Percentiles rank a stretch among this genome's conserved stretches.
These are phyloP conservation scores for Terana coerulea DNA, from an alignment of 768 basidiomycete species.

Conservation along the genomic window DNA sequence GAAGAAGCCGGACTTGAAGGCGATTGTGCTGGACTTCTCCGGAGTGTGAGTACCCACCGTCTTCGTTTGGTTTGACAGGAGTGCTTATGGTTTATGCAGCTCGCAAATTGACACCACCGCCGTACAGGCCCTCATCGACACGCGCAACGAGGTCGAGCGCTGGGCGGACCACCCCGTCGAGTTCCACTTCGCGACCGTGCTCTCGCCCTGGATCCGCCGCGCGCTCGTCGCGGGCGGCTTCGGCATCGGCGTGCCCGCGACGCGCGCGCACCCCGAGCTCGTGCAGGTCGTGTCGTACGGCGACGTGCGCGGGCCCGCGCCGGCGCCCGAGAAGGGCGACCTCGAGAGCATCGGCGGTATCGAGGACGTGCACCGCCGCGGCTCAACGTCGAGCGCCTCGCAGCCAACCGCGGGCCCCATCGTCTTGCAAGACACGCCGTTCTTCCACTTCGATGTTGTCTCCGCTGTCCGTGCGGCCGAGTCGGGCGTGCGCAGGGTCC, in stretches of 20 bases:
- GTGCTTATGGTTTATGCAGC: slow-evolving; percentile 31
- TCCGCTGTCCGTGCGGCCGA: slow-evolving; percentile 72
- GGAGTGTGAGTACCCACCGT: slow-evolving; percentile 50
- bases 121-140: slow-evolving; percentile 87
- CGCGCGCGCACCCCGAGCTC: slow-evolving; percentile 52
- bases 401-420: slow-evolving; percentile 27
- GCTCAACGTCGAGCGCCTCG: not conserved
- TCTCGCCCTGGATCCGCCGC: slow-evolving; percentile 92
- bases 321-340: slow-evolving; percentile 10
- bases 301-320: slow-evolving; percentile 33
- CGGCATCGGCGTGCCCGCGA: slow-evolving; percentile 57
- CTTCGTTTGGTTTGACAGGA: not conserved
- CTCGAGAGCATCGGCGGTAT: slow-evolving; percentile 13
- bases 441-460: slow-evolving; percentile 88
- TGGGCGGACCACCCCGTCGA: slow-evolving; percentile 79
- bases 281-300: slow-evolving; percentile 72
- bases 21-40: slow-evolving; percentile 90
- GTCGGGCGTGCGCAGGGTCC: not conserved
- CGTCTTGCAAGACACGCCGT: slow-evolving; percentile 59
- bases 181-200: slow-evolving; percentile 93
- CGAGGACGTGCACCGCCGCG: slow-evolving; percentile 4
- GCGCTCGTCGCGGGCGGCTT: slow-evolving; percentile 89
- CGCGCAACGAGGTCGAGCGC: slow-evolving; percentile 80
- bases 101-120: slow-evolving; percentile 91
- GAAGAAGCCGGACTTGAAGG: slow-evolving; percentile 66